Conservation (phyloP, 1,284 basidiomycete species). For the Leccinum subatratum region DNA sequence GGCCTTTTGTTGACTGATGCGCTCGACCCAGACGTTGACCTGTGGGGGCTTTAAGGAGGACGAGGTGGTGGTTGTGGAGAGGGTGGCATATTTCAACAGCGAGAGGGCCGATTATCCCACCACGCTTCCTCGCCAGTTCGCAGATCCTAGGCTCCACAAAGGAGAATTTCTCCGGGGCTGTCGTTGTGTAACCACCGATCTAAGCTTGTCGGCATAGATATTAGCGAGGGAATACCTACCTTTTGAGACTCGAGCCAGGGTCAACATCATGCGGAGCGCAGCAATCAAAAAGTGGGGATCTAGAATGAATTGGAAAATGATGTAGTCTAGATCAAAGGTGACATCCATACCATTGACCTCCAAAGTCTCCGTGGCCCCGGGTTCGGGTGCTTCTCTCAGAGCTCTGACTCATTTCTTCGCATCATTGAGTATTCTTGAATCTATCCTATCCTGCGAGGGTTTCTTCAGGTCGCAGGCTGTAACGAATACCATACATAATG, state of each 20-base stretch:
- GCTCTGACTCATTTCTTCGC: conserved; percentile 14
- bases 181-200: neutral
- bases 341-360: neutral
- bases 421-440: conserved; percentile 5
- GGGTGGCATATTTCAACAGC: neutral
- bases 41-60: conserved; percentile 19
- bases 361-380: conserved; percentile 17
- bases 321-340: neutral
- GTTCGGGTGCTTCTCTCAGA: neutral
- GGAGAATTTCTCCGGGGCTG: neutral
- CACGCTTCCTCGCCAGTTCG: neutral
- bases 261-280: neutral
- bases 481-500: neutral
- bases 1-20: conserved; percentile 28
- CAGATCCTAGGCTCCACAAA: neutral
- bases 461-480: conserved; percentile 11
- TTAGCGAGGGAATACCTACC: neutral
- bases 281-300: neutral
- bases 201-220: neutral
- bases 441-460: neutral
- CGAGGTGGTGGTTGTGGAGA: conserved; percentile 3
- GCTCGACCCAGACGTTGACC: conserved; percentile 29
- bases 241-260: neutral
- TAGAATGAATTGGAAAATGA: neutral
- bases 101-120: neutral